Evolutionary conservation across 2,329 filamentous ascomycete genomes (phyloP).

Genomic region (Phaeosphaeria sp.): DNA sequence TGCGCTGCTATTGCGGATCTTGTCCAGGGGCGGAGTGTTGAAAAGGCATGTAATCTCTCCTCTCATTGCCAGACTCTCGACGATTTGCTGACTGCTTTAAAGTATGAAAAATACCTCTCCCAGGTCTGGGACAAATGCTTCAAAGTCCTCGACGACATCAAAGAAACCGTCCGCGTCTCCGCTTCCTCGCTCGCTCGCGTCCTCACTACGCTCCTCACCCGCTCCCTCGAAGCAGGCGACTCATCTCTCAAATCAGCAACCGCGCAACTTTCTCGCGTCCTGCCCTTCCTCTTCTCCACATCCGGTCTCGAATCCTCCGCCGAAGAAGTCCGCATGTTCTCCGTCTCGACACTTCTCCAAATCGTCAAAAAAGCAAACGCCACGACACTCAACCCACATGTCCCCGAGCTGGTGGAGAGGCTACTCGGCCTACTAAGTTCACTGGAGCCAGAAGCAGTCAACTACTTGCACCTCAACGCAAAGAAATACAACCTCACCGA

Average conservation of each 20-base stretch:
- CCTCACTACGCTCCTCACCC: slow-evolving; percentile 83
- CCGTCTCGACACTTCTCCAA: slow-evolving; percentile 79
- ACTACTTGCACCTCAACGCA: slow-evolving; percentile 90
- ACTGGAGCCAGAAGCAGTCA: slow-evolving; percentile 86
- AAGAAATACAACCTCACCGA: slow-evolving; percentile 83
- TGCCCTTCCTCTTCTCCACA: slow-evolving; percentile 89
- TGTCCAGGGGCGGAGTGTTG: slow-evolving; percentile 74
- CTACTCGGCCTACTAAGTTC: slow-evolving; percentile 84
- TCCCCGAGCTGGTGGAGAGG: slow-evolving; percentile 80
- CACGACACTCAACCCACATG: slow-evolving; percentile 78
- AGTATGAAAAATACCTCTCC: slow-evolving; percentile 84
- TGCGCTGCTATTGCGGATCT: slow-evolving; percentile 90
- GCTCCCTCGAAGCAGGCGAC: slow-evolving; percentile 81
- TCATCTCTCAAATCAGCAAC: slow-evolving; percentile 69
- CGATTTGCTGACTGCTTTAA: slow-evolving; percentile 8
- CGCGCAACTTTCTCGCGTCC: slow-evolving; percentile 81
- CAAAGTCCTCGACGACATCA: slow-evolving; percentile 95
- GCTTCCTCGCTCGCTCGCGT: slow-evolving; percentile 83
- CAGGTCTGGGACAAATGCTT: slow-evolving; percentile 86
- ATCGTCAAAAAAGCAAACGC: slow-evolving; percentile 86
- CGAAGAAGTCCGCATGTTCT: slow-evolving; percentile 84
- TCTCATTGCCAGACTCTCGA: background rate
- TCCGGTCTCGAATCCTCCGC: slow-evolving; percentile 89
- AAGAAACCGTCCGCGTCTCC: slow-evolving; percentile 82
- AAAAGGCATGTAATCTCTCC: slow-evolving; percentile 41